Evolutionary conservation across 768 basidiomycete species (phyloP).

Genomic region (Tephrocybe rancida): DNA sequence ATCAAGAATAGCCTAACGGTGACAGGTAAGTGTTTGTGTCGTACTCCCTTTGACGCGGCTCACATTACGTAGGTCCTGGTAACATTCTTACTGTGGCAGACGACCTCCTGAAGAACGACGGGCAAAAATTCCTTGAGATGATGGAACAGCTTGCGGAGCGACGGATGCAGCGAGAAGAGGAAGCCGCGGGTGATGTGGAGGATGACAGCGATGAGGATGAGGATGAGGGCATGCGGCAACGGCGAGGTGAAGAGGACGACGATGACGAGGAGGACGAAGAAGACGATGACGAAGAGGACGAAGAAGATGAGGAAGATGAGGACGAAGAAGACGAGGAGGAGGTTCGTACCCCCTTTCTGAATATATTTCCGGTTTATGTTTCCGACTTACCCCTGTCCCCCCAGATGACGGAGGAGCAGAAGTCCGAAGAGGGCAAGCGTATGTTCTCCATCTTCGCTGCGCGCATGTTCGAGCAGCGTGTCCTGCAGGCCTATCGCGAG

Average conservation of each 20-base stretch:
- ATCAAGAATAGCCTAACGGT: conserved; percentile 85
- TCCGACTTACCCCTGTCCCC: conserved; percentile 34
- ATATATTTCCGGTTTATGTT: conserved; percentile 10
- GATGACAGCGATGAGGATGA: conserved; percentile 51
- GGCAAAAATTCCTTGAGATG: conserved; percentile 99
- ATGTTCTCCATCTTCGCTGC: conserved; percentile 99
- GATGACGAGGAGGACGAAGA: conserved; percentile 66
- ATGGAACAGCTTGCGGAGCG: conserved; percentile 99
- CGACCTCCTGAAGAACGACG: conserved; percentile 97
- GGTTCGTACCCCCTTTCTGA: conserved; percentile 28
- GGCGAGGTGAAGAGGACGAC: conserved; percentile 44
- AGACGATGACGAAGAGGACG: conserved; percentile 61
- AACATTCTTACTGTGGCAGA: conserved; percentile 98
- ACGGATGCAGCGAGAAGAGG: conserved; percentile 88
- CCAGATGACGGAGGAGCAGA: conserved; percentile 91
- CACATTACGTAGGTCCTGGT: conserved; percentile 62
- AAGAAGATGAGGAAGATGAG: conserved; percentile 64
- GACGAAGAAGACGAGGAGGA: conserved; percentile 65
- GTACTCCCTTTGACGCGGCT: conserved; percentile 12
- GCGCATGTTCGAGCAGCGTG: conserved; percentile 98
- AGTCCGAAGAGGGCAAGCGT: conserved; percentile 98
- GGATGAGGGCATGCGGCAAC: conserved; percentile 30
- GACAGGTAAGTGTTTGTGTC: conserved; percentile 53
- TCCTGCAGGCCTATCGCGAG: conserved; percentile 94
- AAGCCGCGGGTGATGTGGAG: conserved; percentile 45